phyloP scores from a whole-genome alignment of 2,329 filamentous ascomycete genomes.

The Calcarisporium arbuscula region DNA sequence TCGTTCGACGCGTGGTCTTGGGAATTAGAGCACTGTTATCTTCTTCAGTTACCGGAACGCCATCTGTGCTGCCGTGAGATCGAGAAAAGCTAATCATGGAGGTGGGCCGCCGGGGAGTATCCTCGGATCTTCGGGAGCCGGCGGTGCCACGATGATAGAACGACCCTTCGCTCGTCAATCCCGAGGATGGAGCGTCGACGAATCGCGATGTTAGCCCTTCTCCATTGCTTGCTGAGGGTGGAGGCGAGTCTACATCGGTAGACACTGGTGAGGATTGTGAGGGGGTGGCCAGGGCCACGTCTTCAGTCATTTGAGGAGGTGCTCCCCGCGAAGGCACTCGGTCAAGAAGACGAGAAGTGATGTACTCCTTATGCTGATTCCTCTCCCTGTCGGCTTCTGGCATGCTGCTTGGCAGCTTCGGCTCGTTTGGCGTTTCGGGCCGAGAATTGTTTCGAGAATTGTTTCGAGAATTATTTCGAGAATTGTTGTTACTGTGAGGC shows the following conservation, averaged over 20 bases:
- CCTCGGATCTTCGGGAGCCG: conserved; percentile 23
- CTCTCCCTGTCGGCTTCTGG: too few relatives aligned
- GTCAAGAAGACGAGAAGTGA: conserved; percentile 62
- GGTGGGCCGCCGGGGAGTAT: conserved; percentile 31
- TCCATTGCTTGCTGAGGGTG: conserved; percentile 27
- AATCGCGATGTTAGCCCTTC: conserved; percentile 54
- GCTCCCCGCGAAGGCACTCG: conserved; percentile 55
- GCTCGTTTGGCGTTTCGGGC: conserved; percentile 27
- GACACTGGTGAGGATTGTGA: conserved; percentile 28
- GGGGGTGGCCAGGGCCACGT: conserved; percentile 37
- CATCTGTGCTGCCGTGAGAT: conserved; percentile 16
- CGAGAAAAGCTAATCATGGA: conserved; percentile 32
- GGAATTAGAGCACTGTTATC: conserved; percentile 42
- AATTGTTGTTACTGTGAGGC: too few relatives aligned
- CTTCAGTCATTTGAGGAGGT: conserved; percentile 59
- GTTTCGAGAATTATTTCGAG: conserved; percentile 24
- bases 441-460: conserved; percentile 27
- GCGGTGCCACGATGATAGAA: conserved; percentile 37
- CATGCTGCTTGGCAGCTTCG: conserved; percentile 9
- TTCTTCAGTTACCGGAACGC: conserved; percentile 21
- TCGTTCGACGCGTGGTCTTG: conserved; percentile 33
- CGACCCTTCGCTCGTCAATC: conserved; percentile 43
- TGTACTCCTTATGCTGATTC: conserved; percentile 53
- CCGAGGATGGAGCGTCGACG: conserved; percentile 45
- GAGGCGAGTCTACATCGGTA: conserved; percentile 19